phyloP scores from a whole-genome alignment of 805 yeast species.

The Vanderwaltozyma verrucispora region DNA sequence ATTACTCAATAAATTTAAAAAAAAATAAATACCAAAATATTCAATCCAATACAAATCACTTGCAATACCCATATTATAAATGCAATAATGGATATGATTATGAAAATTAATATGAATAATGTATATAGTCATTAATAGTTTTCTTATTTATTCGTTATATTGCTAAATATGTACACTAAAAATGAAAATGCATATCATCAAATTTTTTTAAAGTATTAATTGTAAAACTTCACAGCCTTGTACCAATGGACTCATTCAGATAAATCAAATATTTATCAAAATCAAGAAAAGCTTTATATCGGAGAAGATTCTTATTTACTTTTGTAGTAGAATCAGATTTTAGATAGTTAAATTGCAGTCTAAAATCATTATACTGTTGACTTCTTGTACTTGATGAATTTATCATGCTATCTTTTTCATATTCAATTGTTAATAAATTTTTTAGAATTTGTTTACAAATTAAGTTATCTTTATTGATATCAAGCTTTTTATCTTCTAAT shows the following conservation, averaged over 20 bases:
- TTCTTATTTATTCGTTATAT: too few species aligned
- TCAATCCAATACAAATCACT: neutral
- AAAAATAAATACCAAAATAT: neutral
- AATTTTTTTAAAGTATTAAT: too few species aligned
- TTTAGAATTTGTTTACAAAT: constrained; percentile 18
- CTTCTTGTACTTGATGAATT: neutral
- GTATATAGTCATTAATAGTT: too few species aligned
- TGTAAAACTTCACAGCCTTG: constrained; percentile 15
- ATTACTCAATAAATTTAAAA: neutral
- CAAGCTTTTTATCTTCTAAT: neutral
- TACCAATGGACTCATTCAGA: constrained; percentile 20
- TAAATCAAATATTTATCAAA: constrained; percentile 19
- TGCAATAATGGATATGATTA: neutral
- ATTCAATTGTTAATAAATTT: constrained; percentile 22
- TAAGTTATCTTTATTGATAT: constrained; percentile 11
- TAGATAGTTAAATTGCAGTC: constrained; percentile 12
- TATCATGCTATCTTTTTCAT: constrained; percentile 12
- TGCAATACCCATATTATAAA: constrained; percentile 1
- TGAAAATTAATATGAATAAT: neutral
- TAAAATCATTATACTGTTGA: constrained; percentile 1
- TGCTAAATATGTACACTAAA: neutral
- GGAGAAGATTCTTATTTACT: neutral
- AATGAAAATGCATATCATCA: neutral
- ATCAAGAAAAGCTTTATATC: constrained; percentile 9
- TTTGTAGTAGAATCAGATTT: neutral